These are phyloP conservation scores for Pittosporum tobira DNA, from an alignment of 129 eudicot species.

Conservation along the genomic window DNA sequence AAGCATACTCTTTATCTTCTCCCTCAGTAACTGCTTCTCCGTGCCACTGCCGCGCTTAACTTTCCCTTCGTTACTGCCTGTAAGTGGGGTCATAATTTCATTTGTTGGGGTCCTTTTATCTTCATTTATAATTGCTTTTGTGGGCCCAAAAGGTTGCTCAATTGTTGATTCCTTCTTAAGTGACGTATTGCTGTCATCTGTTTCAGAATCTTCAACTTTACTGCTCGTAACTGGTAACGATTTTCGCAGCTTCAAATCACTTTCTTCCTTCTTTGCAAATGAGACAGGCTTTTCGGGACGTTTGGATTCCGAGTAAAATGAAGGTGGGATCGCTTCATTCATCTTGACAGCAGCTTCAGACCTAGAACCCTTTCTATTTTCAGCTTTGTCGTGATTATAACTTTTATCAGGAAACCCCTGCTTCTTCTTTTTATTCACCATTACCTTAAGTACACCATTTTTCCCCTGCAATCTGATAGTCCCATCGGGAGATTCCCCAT, in stretches of 20 bases:
- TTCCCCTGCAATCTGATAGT: conserved; percentile 92
- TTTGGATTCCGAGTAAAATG: conserved; percentile 28
- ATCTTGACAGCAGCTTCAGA: conserved; percentile 31
- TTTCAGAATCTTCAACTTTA: conserved; percentile 28
- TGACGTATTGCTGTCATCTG: conserved; percentile 41
- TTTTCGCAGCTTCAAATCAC: conserved; percentile 23
- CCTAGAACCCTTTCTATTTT: conserved; percentile 36
- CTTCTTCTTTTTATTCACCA: conserved; percentile 78
- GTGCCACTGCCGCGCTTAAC: conserved; percentile 87
- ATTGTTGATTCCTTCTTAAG: conserved; percentile 30
- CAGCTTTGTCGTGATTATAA: conserved; percentile 27
- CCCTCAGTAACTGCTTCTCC: conserved; percentile 79
- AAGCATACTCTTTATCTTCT: conserved; percentile 80
- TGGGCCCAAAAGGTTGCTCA: conserved; percentile 23
- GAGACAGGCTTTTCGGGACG: conserved; percentile 28
- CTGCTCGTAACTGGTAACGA: conserved; percentile 17
- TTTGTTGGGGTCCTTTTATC: conserved; percentile 25
- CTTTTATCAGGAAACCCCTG: conserved; percentile 13
- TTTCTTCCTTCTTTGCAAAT: conserved; percentile 22
- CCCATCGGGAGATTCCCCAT: conserved; percentile 38
- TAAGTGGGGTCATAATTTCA: conserved; percentile 34
- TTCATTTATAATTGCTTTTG: conserved; percentile 37
- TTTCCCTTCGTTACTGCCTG: conserved; percentile 57
- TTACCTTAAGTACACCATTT: conserved; percentile 94
- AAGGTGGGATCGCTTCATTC: conserved; percentile 20